phyloP scores from a whole-genome alignment of 1,284 basidiomycete species.

The Papiliotrema nemorosa region DNA sequence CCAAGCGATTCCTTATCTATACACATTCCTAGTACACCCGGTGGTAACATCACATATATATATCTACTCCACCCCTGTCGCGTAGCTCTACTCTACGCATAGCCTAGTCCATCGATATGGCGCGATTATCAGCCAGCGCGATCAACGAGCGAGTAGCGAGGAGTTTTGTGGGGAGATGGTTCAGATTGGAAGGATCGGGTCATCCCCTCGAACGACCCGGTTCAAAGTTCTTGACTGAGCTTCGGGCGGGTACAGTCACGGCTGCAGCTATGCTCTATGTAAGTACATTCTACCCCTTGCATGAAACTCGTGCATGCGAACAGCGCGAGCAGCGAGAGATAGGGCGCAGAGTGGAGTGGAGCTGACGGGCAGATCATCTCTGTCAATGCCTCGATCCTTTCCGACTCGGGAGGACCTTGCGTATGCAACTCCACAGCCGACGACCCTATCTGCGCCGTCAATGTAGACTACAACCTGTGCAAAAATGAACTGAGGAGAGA shows the following conservation, averaged over 20 bases:
- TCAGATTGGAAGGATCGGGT: conserved; percentile 77
- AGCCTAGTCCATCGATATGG: background rate
- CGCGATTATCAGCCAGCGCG: conserved; percentile 13
- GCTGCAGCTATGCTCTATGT: conserved; percentile 59
- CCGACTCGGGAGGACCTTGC: conserved; percentile 75
- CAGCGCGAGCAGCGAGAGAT: background rate
- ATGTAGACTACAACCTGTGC: conserved; percentile 64
- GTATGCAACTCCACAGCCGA: conserved; percentile 56
- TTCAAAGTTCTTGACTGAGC: conserved; percentile 74
- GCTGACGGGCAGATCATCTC: conserved; percentile 22
- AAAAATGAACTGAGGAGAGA: conserved; percentile 65
- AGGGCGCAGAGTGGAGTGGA: too few species aligned
- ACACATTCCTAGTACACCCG: too few species aligned
- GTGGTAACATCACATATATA: too few species aligned
- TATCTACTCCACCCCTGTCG: too few species aligned
- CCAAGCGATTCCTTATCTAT: too few species aligned
- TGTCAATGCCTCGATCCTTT: conserved; percentile 60
- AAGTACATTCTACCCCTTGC: conserved; percentile 6
- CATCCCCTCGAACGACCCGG: conserved; percentile 69
- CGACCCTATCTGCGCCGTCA: conserved; percentile 52
- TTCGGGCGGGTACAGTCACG: conserved; percentile 76
- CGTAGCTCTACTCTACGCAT: background rate
- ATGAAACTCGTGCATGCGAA: background rate
- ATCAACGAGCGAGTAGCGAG: conserved; percentile 57
- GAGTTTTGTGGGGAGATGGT: conserved; percentile 71